Evolutionary conservation across 768 basidiomycete species (phyloP), one percentile per base, ranked within the genome.

Genomic region (Arthromyces matolae): DNA sequence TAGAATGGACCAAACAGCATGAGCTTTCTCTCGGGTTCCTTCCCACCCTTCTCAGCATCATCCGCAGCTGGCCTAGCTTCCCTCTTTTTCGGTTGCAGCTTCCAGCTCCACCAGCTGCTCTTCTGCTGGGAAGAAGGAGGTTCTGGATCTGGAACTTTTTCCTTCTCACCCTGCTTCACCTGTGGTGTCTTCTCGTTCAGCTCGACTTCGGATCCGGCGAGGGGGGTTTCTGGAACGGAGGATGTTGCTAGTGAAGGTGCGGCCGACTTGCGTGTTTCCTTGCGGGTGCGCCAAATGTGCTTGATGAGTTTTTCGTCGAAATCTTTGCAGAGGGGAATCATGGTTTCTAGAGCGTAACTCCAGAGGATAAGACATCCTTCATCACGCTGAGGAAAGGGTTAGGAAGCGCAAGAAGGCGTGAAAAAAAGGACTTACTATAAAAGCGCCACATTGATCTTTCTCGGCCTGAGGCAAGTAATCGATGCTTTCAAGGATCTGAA

Each of bases 371-470:
- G 78, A 12, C 85, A 81, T 13, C 79, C 74, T 57, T 91, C 88
- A 63, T 86, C 79, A 14, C 89, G 81, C 73, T 75, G 47, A 10
- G 35, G 22, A n/a, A 19, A 13, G 25, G 16, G 20, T 23, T n/a
- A 38, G 36, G 16, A 29, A 7, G 32, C 10, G 22, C 22, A 23
- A 23, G 29, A 16, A 14, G 37, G 20, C 2, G n/a, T 34, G 20
- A 34, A 9, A 6, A 33, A 40, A 25, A 31, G 33, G 35, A 66
- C 70, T 43, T 59, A 74, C 74, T 43, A 91, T 79, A 57, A 93
- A 93, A 1, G 91, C 91, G 14, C 84, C 90, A 39, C 86, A 90
- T 55, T 92, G 89, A 44, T 93, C 90, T 69, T 91, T 92, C 61
- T 93, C 88, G 3, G 89, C 90, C 29, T 77, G 70, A 2, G 85